Evolutionary conservation across 805 yeast genomes (phyloP).

Genomic region (Ogataea polymorpha): DNA sequence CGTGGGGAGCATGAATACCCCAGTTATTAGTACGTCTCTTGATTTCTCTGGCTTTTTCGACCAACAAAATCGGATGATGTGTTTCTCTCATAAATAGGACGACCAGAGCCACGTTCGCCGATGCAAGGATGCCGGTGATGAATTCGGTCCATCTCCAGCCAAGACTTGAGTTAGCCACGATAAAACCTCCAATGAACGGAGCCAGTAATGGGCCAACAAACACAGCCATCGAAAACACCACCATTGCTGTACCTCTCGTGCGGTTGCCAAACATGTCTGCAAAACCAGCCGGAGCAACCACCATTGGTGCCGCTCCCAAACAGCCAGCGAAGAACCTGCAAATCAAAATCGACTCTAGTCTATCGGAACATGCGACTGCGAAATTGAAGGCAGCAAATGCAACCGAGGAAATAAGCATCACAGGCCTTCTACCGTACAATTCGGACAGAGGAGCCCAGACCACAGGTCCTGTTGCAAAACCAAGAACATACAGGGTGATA

Average conservation of each 20-base stretch:
- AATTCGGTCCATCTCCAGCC: conserved; percentile 88
- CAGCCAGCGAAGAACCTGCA: conserved; percentile 80
- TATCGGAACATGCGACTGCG: conserved; percentile 75
- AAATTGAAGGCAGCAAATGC: conserved; percentile 60
- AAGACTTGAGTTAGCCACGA: conserved; percentile 47
- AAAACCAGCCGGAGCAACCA: conserved; percentile 82
- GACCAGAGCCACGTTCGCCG: conserved; percentile 34
- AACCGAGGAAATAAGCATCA: conserved; percentile 54
- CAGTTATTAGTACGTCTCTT: conserved; percentile 73
- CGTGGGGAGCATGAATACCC: conserved; percentile 80
- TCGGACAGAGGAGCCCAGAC: conserved; percentile 90
- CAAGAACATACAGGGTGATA: conserved; percentile 80
- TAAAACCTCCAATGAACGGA: conserved; percentile 75
- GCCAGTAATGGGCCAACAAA: conserved; percentile 80
- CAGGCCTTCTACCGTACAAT: conserved; percentile 64
- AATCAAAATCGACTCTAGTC: conserved; percentile 71
- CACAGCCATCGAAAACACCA: conserved; percentile 68
- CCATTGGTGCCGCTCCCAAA: conserved; percentile 81
- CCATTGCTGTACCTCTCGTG: conserved; percentile 72
- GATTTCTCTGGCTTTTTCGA: conserved; percentile 57
- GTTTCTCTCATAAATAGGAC: conserved; percentile 59
- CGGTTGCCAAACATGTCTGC: conserved; percentile 72
- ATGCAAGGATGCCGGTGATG: conserved; percentile 60
- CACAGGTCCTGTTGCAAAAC: conserved; percentile 91
- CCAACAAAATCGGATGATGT: conserved; percentile 66